phyloP scores from a whole-genome alignment of 164 flowering plant species.

The Chimonanthus praecox region DNA sequence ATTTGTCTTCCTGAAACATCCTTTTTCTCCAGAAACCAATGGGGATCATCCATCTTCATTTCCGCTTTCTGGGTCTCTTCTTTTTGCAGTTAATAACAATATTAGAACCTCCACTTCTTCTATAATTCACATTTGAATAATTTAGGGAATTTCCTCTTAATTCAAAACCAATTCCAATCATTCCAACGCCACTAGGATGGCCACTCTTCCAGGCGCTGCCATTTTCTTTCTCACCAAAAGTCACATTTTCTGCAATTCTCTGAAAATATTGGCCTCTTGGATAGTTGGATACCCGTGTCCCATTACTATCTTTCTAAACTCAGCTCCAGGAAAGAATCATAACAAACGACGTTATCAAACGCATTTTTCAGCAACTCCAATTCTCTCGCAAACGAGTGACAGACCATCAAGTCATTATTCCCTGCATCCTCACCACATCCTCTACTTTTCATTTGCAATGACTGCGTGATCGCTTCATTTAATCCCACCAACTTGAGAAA shows the following conservation, averaged over 20 bases:
- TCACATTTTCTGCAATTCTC: background rate
- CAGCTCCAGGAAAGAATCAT: background rate
- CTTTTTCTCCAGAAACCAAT: constrained; percentile 6
- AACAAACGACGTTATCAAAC: background rate
- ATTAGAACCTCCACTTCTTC: background rate
- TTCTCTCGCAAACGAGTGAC: background rate
- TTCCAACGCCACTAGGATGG: background rate
- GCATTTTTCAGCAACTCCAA: background rate
- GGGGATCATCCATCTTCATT: background rate
- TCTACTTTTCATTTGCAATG: background rate
- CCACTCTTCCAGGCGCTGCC: background rate
- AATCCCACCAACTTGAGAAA: constrained; percentile 2
- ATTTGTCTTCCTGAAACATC: constrained; percentile 3
- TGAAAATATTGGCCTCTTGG: background rate
- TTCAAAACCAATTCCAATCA: background rate
- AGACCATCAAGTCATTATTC: background rate
- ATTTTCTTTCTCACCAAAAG: background rate
- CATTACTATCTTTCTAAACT: background rate
- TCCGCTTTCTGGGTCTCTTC: constrained; percentile 3
- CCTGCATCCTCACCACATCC: constrained; percentile 4
- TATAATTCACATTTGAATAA: background rate
- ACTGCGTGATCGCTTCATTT: background rate
- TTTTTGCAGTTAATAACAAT: background rate
- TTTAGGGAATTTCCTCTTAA: background rate
- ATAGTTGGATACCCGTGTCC: background rate